phyloP scores from a whole-genome alignment of 2,329 filamentous ascomycete genomes.

The Nothopassalora personata region DNA sequence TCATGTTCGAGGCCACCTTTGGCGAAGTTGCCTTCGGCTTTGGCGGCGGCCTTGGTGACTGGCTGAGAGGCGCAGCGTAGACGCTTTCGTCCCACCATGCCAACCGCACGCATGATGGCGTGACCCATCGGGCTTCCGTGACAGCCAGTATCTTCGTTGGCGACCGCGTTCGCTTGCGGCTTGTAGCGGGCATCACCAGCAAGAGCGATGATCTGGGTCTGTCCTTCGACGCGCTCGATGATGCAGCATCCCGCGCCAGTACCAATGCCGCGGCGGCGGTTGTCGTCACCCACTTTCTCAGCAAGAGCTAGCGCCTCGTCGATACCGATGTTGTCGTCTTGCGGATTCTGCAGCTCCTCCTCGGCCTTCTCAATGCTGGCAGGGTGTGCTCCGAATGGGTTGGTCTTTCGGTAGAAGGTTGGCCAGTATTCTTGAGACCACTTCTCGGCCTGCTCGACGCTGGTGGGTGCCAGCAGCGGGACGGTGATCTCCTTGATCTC shows the following conservation, averaged over 20 bases:
- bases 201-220: conserved; percentile 59
- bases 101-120: conserved; percentile 71
- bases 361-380: conserved; percentile 65
- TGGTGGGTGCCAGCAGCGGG: conserved; percentile 68
- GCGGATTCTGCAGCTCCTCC: conserved; percentile 54
- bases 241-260: conserved; percentile 70
- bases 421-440: conserved; percentile 80
- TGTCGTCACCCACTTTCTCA: conserved; percentile 56
- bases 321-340: conserved; percentile 45
- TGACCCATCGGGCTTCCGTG: conserved; percentile 73
- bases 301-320: conserved; percentile 59
- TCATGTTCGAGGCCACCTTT: conserved; percentile 32
- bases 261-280: conserved; percentile 55
- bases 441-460: conserved; percentile 64
- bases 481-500: conserved; percentile 62
- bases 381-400: conserved; percentile 79
- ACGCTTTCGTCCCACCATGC: conserved; percentile 66
- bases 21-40: conserved; percentile 29
- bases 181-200: conserved; percentile 72
- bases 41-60: conserved; percentile 27
- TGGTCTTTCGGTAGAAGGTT: conserved; percentile 78
- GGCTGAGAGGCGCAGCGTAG: conserved; percentile 31
- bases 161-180: conserved; percentile 28
- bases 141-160: conserved; percentile 21
- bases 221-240: conserved; percentile 54